Conservation (phyloP, 352 stramenopile species). For the Phytophthora cryptogea region DNA sequence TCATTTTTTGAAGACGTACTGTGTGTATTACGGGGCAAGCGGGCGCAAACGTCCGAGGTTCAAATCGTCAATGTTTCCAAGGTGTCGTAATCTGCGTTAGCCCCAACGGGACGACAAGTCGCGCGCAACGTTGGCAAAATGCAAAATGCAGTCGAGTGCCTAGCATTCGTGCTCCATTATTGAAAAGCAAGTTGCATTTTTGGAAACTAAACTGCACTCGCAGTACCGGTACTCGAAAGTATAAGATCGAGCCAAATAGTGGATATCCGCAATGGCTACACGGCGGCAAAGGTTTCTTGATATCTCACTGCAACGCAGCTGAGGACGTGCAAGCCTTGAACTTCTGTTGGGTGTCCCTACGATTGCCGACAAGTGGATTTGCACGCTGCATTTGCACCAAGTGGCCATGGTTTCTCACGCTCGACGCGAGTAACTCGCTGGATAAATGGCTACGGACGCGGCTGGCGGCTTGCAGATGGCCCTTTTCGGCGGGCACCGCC, state of each 20-base stretch:
- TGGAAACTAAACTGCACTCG: too few relatives aligned
- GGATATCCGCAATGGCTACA: not conserved
- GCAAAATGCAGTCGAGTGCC: too few relatives aligned
- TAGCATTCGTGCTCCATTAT: not conserved
- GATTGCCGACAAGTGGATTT: constrained; percentile 29
- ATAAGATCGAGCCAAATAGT: too few relatives aligned
- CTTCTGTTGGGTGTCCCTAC: constrained; percentile 21
- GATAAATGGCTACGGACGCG: not conserved
- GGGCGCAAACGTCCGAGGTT: constrained; percentile 17
- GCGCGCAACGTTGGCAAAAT: not conserved
- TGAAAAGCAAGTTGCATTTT: not conserved
- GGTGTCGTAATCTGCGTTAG: constrained; percentile 24
- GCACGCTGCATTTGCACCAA: constrained; percentile 4
- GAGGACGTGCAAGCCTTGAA: constrained; percentile 5
- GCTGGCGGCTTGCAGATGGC: not conserved
- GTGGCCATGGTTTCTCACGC: not conserved
- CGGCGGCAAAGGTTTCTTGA: not conserved
- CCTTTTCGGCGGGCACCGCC: not conserved
- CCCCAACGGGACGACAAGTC: not conserved
- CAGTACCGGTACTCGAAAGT: too few relatives aligned
- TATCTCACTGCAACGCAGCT: constrained; percentile 10
- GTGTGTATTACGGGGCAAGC: not conserved
- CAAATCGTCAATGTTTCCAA: constrained; percentile 8
- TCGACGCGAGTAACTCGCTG: constrained; percentile 10
- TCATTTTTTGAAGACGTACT: not conserved